These are phyloP conservation scores for Boletellus emodensis DNA, from an alignment of 768 basidiomycete genomes.

Conservation along the genomic window DNA sequence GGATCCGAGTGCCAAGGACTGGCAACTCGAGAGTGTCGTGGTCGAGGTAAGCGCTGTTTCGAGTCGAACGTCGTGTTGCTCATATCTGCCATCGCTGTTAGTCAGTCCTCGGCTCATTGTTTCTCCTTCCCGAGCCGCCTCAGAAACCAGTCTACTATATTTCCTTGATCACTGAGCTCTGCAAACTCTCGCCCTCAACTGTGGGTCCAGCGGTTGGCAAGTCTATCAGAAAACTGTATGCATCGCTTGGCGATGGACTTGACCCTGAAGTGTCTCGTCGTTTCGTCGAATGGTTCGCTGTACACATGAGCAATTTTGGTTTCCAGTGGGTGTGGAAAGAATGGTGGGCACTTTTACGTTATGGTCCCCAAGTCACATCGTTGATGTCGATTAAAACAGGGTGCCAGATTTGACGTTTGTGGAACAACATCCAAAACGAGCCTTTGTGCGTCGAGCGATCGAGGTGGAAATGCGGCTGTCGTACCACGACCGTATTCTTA, in stretches of 20 bases:
- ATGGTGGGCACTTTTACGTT: constrained; percentile 55
- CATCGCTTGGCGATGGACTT: constrained; percentile 73
- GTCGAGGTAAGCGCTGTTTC: constrained; percentile 58
- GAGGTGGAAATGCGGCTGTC: constrained; percentile 89
- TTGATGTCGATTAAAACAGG: constrained; percentile 45
- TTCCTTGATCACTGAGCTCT: constrained; percentile 86
- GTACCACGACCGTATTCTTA: constrained; percentile 89
- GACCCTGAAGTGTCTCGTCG: constrained; percentile 80
- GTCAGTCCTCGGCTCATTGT: constrained; percentile 68
- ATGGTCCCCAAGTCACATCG: neutral
- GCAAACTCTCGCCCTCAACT: constrained; percentile 88
- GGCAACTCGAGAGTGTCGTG: constrained; percentile 85
- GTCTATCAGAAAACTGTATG: constrained; percentile 85
- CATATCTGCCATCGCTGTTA: constrained; percentile 27
- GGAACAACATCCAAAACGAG: constrained; percentile 77
- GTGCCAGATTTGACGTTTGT: constrained; percentile 75
- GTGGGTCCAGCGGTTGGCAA: constrained; percentile 97
- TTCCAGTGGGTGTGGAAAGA: constrained; percentile 99
- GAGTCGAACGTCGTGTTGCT: neutral
- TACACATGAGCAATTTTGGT: constrained; percentile 96
- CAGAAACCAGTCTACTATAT: constrained; percentile 84
- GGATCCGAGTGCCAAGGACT: constrained; percentile 57
- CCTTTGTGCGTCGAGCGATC: constrained; percentile 81
- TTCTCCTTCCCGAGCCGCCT: constrained; percentile 72
- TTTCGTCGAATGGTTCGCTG: constrained; percentile 92